Evolutionary conservation across 345 rosid species (phyloP), one percentile per base, ranked within the genome.

Genomic region (Acer yangbiense): DNA sequence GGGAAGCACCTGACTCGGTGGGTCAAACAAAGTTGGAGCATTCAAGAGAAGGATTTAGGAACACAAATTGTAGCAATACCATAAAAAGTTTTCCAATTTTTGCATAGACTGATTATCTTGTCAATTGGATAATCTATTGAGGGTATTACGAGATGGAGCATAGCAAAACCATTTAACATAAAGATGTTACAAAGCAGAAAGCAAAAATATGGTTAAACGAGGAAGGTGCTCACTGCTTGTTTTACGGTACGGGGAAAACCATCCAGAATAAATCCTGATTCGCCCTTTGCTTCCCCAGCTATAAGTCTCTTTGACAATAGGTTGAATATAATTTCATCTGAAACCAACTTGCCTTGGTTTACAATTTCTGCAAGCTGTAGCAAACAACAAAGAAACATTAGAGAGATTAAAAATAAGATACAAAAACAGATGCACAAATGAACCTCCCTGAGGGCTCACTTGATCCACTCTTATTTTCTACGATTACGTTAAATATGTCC

Each of bases 201-300:
- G 12, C 46, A 32, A 32, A 35, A 64, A 16, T 29, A 39, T 27
- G 12, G 44, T 20, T 21, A 6, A 29, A 70, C 16, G 7, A 60
- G 44, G 50, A 21, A 76, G 73, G 32, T 70, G 54, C 94, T 86
- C 85, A 94, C 99, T 43, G 97, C 98, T 88, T 96, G 99, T 72
- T 85, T 83, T 69, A 94, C 90, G 12, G 98, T 96, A 50, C 98
- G 92, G 60, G 99, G 99, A 78, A 96, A 96, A 50, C 99, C 98
- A 79, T 94, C 99, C 29, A 94, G 97, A 74, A 96, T 90, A 78
- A 95, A 96, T 7, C 98, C 97, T 4, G 94, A 87, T 89, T 94
- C 98, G n/a, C 97, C 98, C 83, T 86, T 89, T 1, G 90, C 87
- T 80, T 92, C 93, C 71, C 97, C 97, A 65, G 93, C 86, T 60